Evolutionary conservation across 108 stramenopile species (phyloP).

Genomic region (Tribonema minus): DNA sequence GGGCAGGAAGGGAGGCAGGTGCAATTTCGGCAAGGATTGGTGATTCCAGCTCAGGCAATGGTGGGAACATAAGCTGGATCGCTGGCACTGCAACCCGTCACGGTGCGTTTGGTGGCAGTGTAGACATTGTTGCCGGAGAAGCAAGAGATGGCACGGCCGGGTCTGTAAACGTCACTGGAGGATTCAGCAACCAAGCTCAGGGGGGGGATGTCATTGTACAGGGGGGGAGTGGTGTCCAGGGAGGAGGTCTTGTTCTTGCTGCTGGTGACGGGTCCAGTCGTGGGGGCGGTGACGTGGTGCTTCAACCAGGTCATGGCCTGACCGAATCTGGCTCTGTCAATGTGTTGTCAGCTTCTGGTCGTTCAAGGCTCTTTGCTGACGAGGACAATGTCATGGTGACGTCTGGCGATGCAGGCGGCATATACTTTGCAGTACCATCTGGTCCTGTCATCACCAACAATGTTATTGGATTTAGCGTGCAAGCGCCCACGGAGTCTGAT

Average conservation of each 20-base stretch:
- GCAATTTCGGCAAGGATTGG: constrained; percentile 6
- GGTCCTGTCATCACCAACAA: not conserved
- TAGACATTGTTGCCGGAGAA: constrained; percentile 2
- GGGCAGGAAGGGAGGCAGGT: constrained; percentile 5
- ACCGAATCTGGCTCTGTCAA: constrained; percentile 8
- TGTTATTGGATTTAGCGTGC: constrained; percentile 32
- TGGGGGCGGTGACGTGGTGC: not conserved
- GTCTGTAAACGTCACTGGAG: not conserved
- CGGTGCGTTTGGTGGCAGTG: constrained; percentile 6
- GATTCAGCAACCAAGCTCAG: not conserved
- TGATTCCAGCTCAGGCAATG: not conserved
- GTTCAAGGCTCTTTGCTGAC: not conserved
- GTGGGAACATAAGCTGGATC: not conserved
- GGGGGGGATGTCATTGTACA: constrained; percentile 18
- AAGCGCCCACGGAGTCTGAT: not conserved
- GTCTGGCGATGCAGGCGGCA: constrained; percentile 23
- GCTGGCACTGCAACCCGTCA: constrained; percentile 10
- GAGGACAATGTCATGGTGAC: constrained; percentile 2
- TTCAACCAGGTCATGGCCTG: constrained; percentile 8
- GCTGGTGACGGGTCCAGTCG: not conserved
- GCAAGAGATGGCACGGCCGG: not conserved
- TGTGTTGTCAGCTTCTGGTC: constrained; percentile 6
- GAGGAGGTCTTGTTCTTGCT: not conserved
- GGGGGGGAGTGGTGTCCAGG: not conserved
- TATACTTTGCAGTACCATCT: constrained; percentile 20